These are phyloP conservation scores for Trichoderma asperelloides DNA, from an alignment of 495 filamentous ascomycete species.

Conservation along the genomic window DNA sequence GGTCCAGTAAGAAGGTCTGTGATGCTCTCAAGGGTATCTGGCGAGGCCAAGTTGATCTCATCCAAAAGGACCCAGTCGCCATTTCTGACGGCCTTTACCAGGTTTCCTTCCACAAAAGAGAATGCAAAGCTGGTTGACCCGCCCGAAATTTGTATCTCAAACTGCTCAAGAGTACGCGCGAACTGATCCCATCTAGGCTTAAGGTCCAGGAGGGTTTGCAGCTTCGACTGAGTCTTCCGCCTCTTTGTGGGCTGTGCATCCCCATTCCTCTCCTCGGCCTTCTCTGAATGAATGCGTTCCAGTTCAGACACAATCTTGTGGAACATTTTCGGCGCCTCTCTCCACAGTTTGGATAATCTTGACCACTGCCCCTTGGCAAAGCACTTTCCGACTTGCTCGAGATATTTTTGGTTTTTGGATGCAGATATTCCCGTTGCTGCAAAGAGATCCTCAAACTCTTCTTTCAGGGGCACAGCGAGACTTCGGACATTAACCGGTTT, in stretches of 20 bases:
- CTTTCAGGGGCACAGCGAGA: slow-evolving; percentile 81
- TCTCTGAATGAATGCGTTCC: slow-evolving; percentile 22
- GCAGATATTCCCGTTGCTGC: slow-evolving; percentile 69
- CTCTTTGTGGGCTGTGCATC: slow-evolving; percentile 68
- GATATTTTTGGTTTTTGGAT: slow-evolving; percentile 77
- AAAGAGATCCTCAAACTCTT: slow-evolving; percentile 87
- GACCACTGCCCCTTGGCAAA: slow-evolving; percentile 77
- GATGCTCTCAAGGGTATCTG: slow-evolving; percentile 90
- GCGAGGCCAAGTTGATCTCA: slow-evolving; percentile 92
- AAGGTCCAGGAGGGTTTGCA: slow-evolving; percentile 47
- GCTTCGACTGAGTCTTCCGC: slow-evolving; percentile 66
- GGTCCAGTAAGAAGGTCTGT: slow-evolving; percentile 69
- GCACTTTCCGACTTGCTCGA: slow-evolving; percentile 68
- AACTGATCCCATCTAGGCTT: slow-evolving; percentile 74
- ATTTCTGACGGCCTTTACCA: slow-evolving; percentile 84
- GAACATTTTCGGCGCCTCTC: slow-evolving; percentile 78
- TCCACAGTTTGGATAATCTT: slow-evolving; percentile 74
- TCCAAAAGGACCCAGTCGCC: slow-evolving; percentile 98
- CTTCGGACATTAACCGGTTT: slow-evolving; percentile 88
- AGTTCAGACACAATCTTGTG: slow-evolving; percentile 55
- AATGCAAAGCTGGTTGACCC: slow-evolving; percentile 83
- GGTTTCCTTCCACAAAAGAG: slow-evolving; percentile 88
- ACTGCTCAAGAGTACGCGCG: slow-evolving; percentile 60
- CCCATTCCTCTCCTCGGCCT: slow-evolving; percentile 24
- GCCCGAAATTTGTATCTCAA: slow-evolving; percentile 71